Base-by-base conservation (phyloP, 2,329 filamentous ascomycete genomes). In the Phialocephala subalpina region DNA sequence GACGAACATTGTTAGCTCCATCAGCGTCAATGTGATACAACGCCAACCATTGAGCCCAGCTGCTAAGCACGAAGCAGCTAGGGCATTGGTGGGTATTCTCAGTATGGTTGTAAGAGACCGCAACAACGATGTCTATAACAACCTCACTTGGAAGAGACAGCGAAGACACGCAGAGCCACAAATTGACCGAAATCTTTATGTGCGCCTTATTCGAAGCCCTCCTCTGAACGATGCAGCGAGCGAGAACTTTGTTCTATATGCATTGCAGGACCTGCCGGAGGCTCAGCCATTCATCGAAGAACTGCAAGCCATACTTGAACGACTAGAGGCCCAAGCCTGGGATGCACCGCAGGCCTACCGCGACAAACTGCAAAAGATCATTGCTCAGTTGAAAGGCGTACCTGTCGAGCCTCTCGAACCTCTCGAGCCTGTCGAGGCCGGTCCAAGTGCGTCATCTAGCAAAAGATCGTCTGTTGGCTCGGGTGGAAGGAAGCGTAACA, bases 111-210 rank as follows among this genome's bases (percentile, higher is more conserved):
- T 75, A 29, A 57, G 29, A 33, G 29, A 70, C 1, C 70, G 69
- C 2, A 76, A 76, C 52, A 42, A 66, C 14, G 73, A 76, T 49
- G 59, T 65, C 11, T 75, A 73, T 52, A 45, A 67, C 7, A 64
- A 69, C 38, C 25, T 61, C 56, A 67, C 55, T 45, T 72, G 70
- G 68, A 52, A 63, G 14, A 67, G 73, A 47, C 70, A 62, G 33
- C 68, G 69, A 60, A 62, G 59, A 1, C 68, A 69, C 35, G 71
- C 65, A 8, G 74, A 76, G 47, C 70, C 63, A 52, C 59, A 60
- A n/a, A 69, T 68, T 2, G 67, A 74, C 36, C 70, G 74, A 18
- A 76, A 76, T 52, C 64, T 76, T 1, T 76, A 74, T 52, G 5
- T 70, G 27, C 69, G 69, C 25, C 69, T 76, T 36, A 73, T 76